These are phyloP conservation scores for Hypoxylon trugodes DNA, from an alignment of 495 filamentous ascomycete species.

Conservation along the genomic window DNA sequence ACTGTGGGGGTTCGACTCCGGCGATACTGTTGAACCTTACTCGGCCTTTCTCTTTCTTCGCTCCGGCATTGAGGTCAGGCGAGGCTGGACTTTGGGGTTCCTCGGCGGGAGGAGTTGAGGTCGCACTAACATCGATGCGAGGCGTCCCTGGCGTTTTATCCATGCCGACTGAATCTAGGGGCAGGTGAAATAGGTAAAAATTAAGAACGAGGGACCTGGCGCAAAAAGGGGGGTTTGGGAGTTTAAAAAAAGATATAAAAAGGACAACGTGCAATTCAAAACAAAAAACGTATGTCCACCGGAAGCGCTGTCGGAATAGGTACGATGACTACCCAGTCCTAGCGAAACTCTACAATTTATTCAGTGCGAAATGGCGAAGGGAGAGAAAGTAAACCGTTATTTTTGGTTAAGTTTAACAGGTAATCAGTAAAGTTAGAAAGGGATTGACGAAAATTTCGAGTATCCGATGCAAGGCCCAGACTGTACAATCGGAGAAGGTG, in stretches of 20 bases:
- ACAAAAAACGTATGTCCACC: slow-evolving; percentile 4
- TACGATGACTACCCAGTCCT: slow-evolving; percentile 21
- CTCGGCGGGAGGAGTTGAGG: slow-evolving; percentile 36
- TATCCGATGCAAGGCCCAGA: slow-evolving; percentile 21
- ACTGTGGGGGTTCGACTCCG: slow-evolving; percentile 29
- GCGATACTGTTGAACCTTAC: slow-evolving; percentile 46
- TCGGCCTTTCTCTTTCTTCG: slow-evolving; percentile 43
- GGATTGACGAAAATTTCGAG: slow-evolving; percentile 13
- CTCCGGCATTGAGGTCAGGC: slow-evolving; percentile 22
- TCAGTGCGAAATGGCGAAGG: slow-evolving; percentile 18
- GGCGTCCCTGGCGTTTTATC: slow-evolving; percentile 32
- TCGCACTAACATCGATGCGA: slow-evolving; percentile 32
- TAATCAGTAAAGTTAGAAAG: slow-evolving; percentile 20
- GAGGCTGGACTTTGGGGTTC: slow-evolving; percentile 33
- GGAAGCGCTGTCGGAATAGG: slow-evolving; percentile 3
- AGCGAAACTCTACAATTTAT: slow-evolving; percentile 37
- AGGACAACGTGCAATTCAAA: slow-evolving; percentile 1
- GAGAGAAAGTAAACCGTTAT: slow-evolving; percentile 10
- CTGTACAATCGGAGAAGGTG: slow-evolving; percentile 25
- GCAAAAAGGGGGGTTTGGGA: slow-evolving; percentile 4
- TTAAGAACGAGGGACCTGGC: slow-evolving; percentile 23
- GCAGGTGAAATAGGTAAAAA: slow-evolving; percentile 14
- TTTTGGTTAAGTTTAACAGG: slow-evolving; percentile 1
- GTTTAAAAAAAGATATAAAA: slow-evolving; percentile 8
- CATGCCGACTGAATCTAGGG: slow-evolving; percentile 26